Evolutionary conservation across 371 early-diverging fungal genomes (phyloP), one percentile per base, ranked within the genome.

Genomic region (Coemansia sp.): DNA sequence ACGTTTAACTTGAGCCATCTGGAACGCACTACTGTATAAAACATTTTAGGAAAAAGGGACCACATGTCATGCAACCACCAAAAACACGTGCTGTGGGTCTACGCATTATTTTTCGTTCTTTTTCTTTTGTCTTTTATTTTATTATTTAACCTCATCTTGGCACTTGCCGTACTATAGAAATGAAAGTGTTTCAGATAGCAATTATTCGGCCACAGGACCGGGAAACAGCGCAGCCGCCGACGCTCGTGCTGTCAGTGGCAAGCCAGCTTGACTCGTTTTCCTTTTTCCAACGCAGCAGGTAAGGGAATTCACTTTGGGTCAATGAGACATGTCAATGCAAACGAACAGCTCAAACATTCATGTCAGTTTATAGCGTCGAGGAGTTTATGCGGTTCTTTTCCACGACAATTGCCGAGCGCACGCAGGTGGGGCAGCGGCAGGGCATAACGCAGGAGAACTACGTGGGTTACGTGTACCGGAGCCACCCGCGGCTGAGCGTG

Each of bases 301-400:
- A 86, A 65, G 73, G 12, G 42, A 12, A 20, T 4, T 37, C 33
- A 2, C 33, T 8, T 33, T 33, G 33, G 33, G 7, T 33, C 33
- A 33, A 33, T 33, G 33, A 33, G 37, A 37, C 37, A 9, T 11
- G 37, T 37, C 37, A 37, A 37, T 37, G 37, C 37, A 37, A 37
- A 37, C 37, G 11, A 37, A 1, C 37, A 2, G 37, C 37, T 37
- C 11, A 37, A 37, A 37, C 2, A 37, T 37, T 11, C 7, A 33
- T 33, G 33, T 3, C 9, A 37, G 9, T 37, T 37, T 57, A 16
- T 80, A 95, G 95, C 67, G 88, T 91, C 8, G 89, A 91, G 70
- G 97, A 97, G 70, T 92, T 94, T 71, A 88, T 98, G 85, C 87
- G 86, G 60, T 96, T 96, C 75, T 89, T 93, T 68, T 83, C 91